A percentile compares a stretch with the other conserved stretches of the same genome.
Conservation (phyloP, 208 protist species). For the Crithidia fasciculata region DNA sequence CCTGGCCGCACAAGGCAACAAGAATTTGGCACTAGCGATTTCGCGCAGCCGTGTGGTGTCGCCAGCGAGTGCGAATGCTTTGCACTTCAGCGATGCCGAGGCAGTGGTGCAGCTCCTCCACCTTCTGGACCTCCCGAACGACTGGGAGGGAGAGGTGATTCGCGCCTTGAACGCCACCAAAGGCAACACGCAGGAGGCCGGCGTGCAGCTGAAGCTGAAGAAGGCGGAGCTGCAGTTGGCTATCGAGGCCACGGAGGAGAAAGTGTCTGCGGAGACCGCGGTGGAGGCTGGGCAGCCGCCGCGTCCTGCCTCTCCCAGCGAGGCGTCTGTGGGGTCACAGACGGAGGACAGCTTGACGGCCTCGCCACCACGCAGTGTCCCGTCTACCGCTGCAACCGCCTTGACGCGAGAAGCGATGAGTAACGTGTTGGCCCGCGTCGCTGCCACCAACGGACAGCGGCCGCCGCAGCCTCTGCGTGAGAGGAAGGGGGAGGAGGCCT, state of each 20-base stretch:
- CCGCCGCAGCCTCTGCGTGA: slow-evolving; percentile 8
- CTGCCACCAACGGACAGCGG: slow-evolving; percentile 20
- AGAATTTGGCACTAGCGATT: slow-evolving; percentile 61
- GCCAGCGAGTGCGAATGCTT: slow-evolving; percentile 18
- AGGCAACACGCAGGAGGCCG: slow-evolving; percentile 64
- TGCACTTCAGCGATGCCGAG: slow-evolving; percentile 65
- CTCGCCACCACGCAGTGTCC: slow-evolving; percentile 26
- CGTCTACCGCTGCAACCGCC: too few species aligned
- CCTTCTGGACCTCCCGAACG: slow-evolving; percentile 50
- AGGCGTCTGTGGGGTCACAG: slow-evolving; percentile 8
- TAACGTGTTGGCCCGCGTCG: slow-evolving; percentile 29
- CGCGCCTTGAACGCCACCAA: slow-evolving; percentile 64
- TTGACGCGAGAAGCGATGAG: slow-evolving; percentile 31
- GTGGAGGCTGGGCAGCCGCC: background rate
- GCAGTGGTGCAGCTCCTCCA: slow-evolving; percentile 62
- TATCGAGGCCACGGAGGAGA: slow-evolving; percentile 5
- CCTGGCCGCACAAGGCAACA: slow-evolving; percentile 62
- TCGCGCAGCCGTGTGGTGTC: slow-evolving; percentile 40
- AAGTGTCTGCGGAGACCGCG: background rate
- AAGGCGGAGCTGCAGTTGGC: slow-evolving; percentile 33
- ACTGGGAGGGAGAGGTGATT: slow-evolving; percentile 65
- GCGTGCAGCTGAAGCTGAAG: slow-evolving; percentile 38
- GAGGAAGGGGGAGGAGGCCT: slow-evolving; percentile 11
- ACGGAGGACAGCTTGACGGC: slow-evolving; percentile 46
- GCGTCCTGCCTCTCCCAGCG: background rate